Conservation (phyloP, 129 eudicot species). For the Lonicera japonica region DNA sequence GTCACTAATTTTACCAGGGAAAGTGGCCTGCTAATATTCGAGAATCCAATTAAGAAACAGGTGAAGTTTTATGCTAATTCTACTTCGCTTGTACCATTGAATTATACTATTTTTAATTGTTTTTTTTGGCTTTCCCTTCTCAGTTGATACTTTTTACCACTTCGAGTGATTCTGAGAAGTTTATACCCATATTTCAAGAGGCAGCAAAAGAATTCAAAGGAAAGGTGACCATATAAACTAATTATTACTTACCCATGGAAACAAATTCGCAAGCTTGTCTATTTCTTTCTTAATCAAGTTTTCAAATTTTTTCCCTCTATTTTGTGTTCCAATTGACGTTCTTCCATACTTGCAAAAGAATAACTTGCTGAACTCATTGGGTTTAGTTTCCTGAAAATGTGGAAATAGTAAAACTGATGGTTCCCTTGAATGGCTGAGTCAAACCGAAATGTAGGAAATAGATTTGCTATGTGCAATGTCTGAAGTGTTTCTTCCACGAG, state of each 20-base stretch:
- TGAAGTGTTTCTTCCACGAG: background rate
- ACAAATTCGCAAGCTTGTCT: background rate
- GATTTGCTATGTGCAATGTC: no score
- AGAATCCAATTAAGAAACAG: constrained; percentile 75
- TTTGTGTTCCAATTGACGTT: background rate
- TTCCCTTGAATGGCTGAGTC: background rate
- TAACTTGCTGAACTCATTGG: background rate
- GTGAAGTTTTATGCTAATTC: constrained; percentile 24
- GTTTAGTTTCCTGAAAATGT: background rate
- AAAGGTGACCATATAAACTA: constrained; percentile 36
- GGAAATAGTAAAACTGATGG: background rate
- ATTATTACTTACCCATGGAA: background rate
- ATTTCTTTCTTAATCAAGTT: background rate
- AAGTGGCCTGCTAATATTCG: constrained; percentile 53
- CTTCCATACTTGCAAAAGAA: background rate
- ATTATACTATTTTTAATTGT: background rate
- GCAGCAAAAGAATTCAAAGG: constrained; percentile 76
- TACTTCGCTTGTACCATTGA: background rate
- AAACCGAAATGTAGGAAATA: no score
- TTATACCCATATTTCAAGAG: constrained; percentile 48
- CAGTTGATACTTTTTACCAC: constrained; percentile 76
- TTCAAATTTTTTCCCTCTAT: background rate
- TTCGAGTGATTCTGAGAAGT: constrained; percentile 48
- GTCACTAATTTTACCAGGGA: constrained; percentile 58
- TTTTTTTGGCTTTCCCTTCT: constrained; percentile 8